These are phyloP conservation scores for Hortiboletus flavorubellus DNA, from an alignment of 768 basidiomycete genomes.

Conservation along the genomic window DNA sequence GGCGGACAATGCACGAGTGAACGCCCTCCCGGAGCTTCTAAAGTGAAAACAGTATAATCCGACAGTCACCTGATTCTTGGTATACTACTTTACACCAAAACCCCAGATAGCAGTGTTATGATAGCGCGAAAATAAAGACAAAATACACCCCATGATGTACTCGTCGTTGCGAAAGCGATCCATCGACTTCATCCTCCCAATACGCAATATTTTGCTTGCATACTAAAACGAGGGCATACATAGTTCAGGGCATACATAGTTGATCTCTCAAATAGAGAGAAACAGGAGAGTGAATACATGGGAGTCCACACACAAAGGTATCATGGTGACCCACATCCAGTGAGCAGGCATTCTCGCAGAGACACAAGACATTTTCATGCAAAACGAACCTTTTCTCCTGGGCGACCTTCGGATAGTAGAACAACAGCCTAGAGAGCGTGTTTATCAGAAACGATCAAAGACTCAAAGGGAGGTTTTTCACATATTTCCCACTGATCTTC, in stretches of 20 bases:
- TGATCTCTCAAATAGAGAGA: not conserved
- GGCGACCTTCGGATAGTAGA: constrained; percentile 81
- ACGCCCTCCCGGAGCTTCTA: not conserved
- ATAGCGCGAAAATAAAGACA: not conserved
- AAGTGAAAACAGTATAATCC: not conserved
- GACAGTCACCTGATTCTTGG: not conserved
- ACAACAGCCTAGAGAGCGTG: constrained; percentile 65
- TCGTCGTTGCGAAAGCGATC: constrained; percentile 22
- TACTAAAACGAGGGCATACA: not conserved
- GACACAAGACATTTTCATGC: constrained; percentile 35
- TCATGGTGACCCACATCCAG: not conserved
- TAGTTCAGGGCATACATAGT: not conserved
- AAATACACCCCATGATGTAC: too few species aligned
- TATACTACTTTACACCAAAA: not conserved
- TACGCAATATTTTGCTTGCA: not conserved
- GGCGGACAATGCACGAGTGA: not conserved
- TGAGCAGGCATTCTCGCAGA: too few species aligned
- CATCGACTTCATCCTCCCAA: not conserved
- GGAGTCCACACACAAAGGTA: not conserved
- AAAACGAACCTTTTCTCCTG: constrained; percentile 84
- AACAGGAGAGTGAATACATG: not conserved
- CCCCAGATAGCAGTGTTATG: not conserved
- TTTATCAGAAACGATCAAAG: constrained; percentile 13
- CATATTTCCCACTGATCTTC: constrained; percentile 98
- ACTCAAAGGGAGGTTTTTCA: constrained; percentile 39